A percentile compares a stretch with the other conserved stretches of the same genome.
Conservation (phyloP, 2,329 filamentous ascomycete genomes). For the Macrophomina tecta region DNA sequence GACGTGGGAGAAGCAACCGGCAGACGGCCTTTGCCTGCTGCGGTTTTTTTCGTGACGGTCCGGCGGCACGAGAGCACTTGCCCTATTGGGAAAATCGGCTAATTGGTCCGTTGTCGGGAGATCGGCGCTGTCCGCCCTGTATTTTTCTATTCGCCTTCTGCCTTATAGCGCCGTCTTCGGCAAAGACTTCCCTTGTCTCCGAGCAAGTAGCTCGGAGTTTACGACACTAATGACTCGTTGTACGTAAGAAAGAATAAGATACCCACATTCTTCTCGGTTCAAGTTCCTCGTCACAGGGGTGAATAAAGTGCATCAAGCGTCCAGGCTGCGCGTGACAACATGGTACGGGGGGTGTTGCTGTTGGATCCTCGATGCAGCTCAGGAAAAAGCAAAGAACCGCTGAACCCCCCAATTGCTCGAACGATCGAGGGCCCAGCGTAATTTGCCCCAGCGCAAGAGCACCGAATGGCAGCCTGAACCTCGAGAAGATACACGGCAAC, state of each 20-base stretch:
- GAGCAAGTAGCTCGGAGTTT: not conserved
- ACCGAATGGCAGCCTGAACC: no score
- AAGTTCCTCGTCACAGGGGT: not conserved
- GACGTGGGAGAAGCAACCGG: not conserved
- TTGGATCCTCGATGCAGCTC: no score
- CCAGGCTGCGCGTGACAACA: no score
- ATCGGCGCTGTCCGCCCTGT: not conserved
- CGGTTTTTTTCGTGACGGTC: not conserved
- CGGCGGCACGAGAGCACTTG: not conserved
- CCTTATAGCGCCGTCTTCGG: not conserved
- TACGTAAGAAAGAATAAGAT: slow-evolving; percentile 3
- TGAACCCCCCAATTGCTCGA: no score
- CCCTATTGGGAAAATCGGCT: not conserved
- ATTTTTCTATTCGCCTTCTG: not conserved
- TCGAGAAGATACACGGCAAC: no score
- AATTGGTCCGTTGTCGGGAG: not conserved
- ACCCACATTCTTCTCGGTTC: not conserved
- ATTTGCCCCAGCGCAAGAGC: no score
- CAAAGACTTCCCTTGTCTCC: not conserved
- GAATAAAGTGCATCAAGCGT: no score
- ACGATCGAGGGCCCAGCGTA: no score
- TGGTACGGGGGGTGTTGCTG: no score
- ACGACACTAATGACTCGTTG: not conserved
- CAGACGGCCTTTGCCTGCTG: no score
- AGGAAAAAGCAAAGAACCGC: no score